A percentile compares a stretch with the other conserved stretches of the same genome.
phyloP scores from a whole-genome alignment of 129 eudicot species.

The Flaveria trinervia region DNA sequence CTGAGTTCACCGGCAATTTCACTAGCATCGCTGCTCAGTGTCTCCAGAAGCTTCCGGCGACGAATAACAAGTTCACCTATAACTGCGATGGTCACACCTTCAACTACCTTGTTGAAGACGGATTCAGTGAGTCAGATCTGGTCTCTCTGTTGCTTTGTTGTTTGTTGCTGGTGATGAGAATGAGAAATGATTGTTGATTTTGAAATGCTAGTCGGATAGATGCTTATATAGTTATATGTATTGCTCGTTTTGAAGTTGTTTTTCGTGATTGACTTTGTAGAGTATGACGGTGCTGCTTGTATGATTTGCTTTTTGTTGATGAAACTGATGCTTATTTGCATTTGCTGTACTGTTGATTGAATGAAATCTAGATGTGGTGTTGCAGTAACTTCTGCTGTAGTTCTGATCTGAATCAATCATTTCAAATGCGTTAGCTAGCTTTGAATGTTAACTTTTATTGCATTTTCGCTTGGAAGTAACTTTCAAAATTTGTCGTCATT shows the following conservation, averaged over 20 bases:
- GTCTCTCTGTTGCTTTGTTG: slow-evolving; percentile 29
- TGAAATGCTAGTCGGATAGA: slow-evolving; percentile 9
- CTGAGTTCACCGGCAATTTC: slow-evolving; percentile 93
- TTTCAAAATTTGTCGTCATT: not conserved
- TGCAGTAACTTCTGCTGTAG: slow-evolving; percentile 19
- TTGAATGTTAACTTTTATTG: slow-evolving; percentile 16
- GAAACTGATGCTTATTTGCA: not conserved
- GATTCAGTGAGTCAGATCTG: slow-evolving; percentile 62
- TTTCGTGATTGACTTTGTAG: not conserved
- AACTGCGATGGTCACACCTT: slow-evolving; percentile 95
- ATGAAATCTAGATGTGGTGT: slow-evolving; percentile 20
- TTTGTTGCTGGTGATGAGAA: not conserved
- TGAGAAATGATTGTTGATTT: not conserved
- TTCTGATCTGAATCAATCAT: slow-evolving; percentile 22
- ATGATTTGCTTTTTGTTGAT: slow-evolving; percentile 21
- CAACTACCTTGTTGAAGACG: slow-evolving; percentile 90
- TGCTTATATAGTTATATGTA: no score
- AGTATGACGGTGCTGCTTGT: slow-evolving; percentile 10
- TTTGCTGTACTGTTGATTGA: slow-evolving; percentile 14
- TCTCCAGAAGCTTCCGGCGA: slow-evolving; percentile 91
- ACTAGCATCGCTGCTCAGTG: slow-evolving; percentile 83
- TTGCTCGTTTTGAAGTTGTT: not conserved
- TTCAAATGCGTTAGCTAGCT: slow-evolving; percentile 20
- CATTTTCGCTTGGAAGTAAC: slow-evolving; percentile 7
- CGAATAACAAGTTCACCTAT: slow-evolving; percentile 93